Base-by-base conservation (phyloP, 2,329 filamentous ascomycete species). In the Coleophoma cylindrospora region DNA sequence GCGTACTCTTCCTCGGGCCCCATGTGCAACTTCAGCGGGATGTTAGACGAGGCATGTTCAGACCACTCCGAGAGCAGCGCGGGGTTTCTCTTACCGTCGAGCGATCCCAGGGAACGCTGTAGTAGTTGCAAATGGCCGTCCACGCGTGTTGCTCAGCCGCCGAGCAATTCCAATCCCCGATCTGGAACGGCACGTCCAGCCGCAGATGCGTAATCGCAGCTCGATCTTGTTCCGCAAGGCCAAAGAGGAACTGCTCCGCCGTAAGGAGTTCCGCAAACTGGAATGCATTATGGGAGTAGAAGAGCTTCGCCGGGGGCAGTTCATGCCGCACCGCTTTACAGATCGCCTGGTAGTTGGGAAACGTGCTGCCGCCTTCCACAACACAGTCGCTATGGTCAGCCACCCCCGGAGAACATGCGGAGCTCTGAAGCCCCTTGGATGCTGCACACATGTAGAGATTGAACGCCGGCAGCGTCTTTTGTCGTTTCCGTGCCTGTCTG, bases 51-150 rank as follows among this genome's bases (percentile, higher is more conserved):
- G 2, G 19, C 19, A 19, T 19, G 7, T 10, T 27, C 27, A 3
- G 27, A 27, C 27, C 2, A 10, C 27, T 10, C 27, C 9, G 3
- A 27, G 7, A 10, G 27, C 27, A 27, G 27, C 2, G 3, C 27
- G 27, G 27, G 9, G 4, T 27, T 19, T 5, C 9, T 27, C 27
- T 27, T 54, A 59, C 58, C 15, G 50, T 40, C 38, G 41, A 45
- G 21, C 56, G 37, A 34, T 50, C 52, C 57, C 57, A 60, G 3
- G 54, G 56, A 21, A 49, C 53, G 40, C 56, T 58, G 22, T 52
- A 56, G 45, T 58, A 61, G 38, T 60, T 60, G 19, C 44, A 45
- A 33, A 57, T 53, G 4, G 44, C 49, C 14, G 40, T n/a, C 56
- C 50, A 61, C 10, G 44, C 37, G 5, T 40, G 9, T 10, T 15